A percentile compares a stretch with the other conserved stretches of the same genome.
Evolutionary conservation across 2,329 filamentous ascomycete species (phyloP).

Genomic region (Xylariaceae sp.): DNA sequence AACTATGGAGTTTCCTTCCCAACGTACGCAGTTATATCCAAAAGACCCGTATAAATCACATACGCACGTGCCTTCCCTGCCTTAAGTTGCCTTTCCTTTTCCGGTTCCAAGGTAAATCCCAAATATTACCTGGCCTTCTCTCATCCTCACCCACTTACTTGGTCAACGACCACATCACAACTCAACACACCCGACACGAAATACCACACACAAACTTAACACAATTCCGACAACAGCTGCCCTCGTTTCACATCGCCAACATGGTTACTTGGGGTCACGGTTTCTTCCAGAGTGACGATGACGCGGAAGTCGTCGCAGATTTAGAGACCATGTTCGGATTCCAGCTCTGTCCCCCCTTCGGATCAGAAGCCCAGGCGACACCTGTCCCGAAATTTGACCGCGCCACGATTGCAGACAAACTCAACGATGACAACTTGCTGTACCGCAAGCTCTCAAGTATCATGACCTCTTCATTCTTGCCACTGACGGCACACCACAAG

Average conservation of each 20-base stretch:
- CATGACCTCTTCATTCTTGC: slow-evolving; percentile 10
- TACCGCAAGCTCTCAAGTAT: slow-evolving; percentile 18
- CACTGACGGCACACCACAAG: slow-evolving; percentile 11
- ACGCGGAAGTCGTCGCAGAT: slow-evolving; percentile 19
- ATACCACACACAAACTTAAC: too few species aligned
- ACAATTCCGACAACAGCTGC: neutral
- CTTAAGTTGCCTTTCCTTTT: too few species aligned
- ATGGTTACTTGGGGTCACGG: slow-evolving; percentile 22
- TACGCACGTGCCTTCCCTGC: too few species aligned
- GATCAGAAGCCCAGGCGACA: slow-evolving; percentile 1
- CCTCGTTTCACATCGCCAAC: neutral
- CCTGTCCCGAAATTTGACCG: neutral
- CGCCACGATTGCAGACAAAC: slow-evolving; percentile 6
- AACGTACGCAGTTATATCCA: too few species aligned
- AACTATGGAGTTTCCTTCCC: neutral
- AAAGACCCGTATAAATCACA: too few species aligned
- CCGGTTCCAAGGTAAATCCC: too few species aligned
- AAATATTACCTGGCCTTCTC: too few species aligned
- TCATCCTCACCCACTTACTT: too few species aligned
- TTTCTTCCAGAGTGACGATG: slow-evolving; percentile 22
- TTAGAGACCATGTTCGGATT: slow-evolving; percentile 18
- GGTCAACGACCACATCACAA: neutral
- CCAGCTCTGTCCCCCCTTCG: slow-evolving; percentile 10
- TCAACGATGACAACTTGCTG: slow-evolving; percentile 19
- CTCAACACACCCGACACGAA: too few species aligned